phyloP scores from a whole-genome alignment of 2,329 filamentous ascomycete species.

The Acephala macrosclerotiorum region DNA sequence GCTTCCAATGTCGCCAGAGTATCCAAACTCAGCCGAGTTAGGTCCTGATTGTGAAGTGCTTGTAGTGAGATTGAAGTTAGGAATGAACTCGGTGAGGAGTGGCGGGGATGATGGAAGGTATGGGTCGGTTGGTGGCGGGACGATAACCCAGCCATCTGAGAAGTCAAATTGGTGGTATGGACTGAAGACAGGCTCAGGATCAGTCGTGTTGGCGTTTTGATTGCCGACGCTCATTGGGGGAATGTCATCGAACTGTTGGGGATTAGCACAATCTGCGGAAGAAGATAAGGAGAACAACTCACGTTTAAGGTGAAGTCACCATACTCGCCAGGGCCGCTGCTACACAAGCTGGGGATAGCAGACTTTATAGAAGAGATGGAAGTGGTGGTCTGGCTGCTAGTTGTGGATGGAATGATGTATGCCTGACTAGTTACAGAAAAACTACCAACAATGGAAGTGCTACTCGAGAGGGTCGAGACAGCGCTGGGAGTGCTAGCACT shows the following conservation, averaged over 20 bases:
- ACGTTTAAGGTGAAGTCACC: constrained; percentile 41
- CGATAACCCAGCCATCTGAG: constrained; percentile 46
- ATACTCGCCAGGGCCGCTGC: constrained; percentile 23
- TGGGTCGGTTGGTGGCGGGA: constrained; percentile 42
- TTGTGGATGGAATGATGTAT: constrained; percentile 1
- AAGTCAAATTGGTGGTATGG: constrained; percentile 47
- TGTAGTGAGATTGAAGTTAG: constrained; percentile 36
- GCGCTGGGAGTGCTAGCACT: background rate
- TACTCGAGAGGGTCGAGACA: background rate
- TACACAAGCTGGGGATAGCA: constrained; percentile 32
- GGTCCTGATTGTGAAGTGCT: constrained; percentile 26
- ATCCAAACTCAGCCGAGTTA: constrained; percentile 40
- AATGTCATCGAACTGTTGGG: constrained; percentile 42
- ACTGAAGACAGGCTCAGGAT: constrained; percentile 41
- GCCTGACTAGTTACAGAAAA: background rate
- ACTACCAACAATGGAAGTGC: background rate
- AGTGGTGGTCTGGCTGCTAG: background rate
- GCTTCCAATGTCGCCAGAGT: constrained; percentile 39
- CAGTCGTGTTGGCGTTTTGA: constrained; percentile 25
- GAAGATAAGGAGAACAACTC: constrained; percentile 19
- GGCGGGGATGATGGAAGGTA: constrained; percentile 43
- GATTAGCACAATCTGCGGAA: constrained; percentile 21
- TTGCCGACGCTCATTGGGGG: constrained; percentile 37
- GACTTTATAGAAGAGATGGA: constrained; percentile 5
- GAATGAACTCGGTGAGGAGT: constrained; percentile 43